Percentiles rank a stretch among this genome's conserved stretches.
These are phyloP conservation scores for Sugiyamaella floridensis DNA, from an alignment of 805 yeast species.

Conservation along the genomic window DNA sequence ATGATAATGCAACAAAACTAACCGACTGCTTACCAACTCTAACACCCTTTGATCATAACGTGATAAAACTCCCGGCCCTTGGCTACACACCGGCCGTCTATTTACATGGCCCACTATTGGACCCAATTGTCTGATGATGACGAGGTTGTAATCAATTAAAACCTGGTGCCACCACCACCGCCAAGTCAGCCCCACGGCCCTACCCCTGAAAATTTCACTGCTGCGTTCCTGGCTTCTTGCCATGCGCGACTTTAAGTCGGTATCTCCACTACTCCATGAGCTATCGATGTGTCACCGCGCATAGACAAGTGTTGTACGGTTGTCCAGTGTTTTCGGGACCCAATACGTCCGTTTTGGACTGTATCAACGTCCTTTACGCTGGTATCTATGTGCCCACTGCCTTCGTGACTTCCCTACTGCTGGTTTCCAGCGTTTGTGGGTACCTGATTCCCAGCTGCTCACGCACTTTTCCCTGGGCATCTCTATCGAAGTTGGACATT, in stretches of 20 bases:
- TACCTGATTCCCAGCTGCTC: not conserved
- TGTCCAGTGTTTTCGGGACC: not conserved
- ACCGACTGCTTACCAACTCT: too few species aligned
- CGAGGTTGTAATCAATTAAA: too few species aligned
- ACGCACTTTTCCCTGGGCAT: not conserved
- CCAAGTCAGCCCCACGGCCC: not conserved
- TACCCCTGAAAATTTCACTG: not conserved
- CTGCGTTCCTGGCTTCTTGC: not conserved
- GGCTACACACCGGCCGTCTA: too few species aligned
- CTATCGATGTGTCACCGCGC: conserved; percentile 22
- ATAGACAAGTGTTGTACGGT: conserved; percentile 5
- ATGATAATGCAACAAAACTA: too few species aligned
- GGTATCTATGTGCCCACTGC: not conserved
- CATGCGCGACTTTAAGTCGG: conserved; percentile 12
- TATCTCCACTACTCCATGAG: conserved; percentile 4
- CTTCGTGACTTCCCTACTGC: not conserved
- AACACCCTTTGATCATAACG: too few species aligned
- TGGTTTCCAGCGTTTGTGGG: not conserved
- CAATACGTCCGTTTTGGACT: not conserved
- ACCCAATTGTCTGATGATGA: too few species aligned
- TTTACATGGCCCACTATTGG: too few species aligned
- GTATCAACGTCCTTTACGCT: not conserved
- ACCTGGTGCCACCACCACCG: too few species aligned
- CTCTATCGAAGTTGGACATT: not conserved
- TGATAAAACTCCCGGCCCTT: too few species aligned